These are phyloP conservation scores for Colletotrichum graminicola DNA, from an alignment of 2,329 filamentous ascomycete genomes.

Conservation along the genomic window DNA sequence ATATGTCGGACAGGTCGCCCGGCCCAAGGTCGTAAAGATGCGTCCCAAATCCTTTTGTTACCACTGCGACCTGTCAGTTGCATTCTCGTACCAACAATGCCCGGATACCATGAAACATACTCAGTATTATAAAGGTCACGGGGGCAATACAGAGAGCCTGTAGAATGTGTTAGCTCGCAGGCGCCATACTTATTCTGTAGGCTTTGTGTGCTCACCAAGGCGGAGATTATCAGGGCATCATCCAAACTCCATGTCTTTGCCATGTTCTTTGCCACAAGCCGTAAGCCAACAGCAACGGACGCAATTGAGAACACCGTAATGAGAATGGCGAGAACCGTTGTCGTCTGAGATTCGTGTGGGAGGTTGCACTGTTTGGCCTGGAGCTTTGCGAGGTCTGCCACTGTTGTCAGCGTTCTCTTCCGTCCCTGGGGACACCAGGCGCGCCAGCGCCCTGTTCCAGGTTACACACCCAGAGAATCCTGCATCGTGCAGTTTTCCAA, in stretches of 20 bases:
- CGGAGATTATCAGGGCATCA: conserved; percentile 26
- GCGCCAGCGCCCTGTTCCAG: neutral
- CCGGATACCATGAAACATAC: neutral
- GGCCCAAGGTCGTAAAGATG: conserved; percentile 40
- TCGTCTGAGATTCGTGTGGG: conserved; percentile 34
- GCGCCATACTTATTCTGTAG: neutral
- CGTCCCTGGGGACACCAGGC: neutral
- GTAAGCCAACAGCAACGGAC: conserved; percentile 9
- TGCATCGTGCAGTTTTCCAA: conserved; percentile 42
- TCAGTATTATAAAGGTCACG: conserved; percentile 24
- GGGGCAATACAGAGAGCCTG: conserved; percentile 31
- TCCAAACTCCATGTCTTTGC: conserved; percentile 32
- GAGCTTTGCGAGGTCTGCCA: conserved; percentile 34
- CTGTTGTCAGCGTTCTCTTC: neutral
- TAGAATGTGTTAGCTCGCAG: neutral
- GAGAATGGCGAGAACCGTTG: conserved; percentile 23
- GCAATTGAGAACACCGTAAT: conserved; percentile 24
- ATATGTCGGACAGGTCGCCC: conserved; percentile 21
- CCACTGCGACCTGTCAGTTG: conserved; percentile 23
- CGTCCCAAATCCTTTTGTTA: conserved; percentile 32
- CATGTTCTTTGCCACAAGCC: conserved; percentile 24
- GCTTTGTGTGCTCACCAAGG: conserved; percentile 18
- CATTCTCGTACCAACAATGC: fast-evolving
- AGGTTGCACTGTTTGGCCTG: conserved; percentile 36
- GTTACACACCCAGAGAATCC: conserved; percentile 34